phyloP scores from a whole-genome alignment of 179 eudicot species.

The Patellifolia procumbens region DNA sequence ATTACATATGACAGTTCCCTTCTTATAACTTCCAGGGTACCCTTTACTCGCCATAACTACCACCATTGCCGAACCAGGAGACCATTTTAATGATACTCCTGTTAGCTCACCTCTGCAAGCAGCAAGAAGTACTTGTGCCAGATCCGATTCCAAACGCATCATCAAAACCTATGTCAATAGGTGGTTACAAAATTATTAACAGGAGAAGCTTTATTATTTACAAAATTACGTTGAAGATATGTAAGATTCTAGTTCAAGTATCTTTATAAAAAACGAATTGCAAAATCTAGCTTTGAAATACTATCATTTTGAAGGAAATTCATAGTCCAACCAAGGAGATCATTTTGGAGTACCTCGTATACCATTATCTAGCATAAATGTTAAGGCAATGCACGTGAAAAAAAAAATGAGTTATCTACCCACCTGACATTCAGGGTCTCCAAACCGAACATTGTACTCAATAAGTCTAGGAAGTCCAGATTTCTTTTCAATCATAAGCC shows the following conservation, averaged over 20 bases:
- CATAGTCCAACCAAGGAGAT: background rate
- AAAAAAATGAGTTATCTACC: slow-evolving; percentile 19
- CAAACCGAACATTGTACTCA: slow-evolving; percentile 93
- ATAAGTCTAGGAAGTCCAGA: slow-evolving; percentile 90
- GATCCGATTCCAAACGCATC: slow-evolving; percentile 92
- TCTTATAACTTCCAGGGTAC: slow-evolving; percentile 79
- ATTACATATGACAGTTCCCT: slow-evolving; percentile 66
- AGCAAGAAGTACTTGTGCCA: slow-evolving; percentile 80
- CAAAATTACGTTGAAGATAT: too few species aligned
- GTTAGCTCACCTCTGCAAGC: slow-evolving; percentile 73
- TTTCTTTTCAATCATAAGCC: slow-evolving; percentile 94
- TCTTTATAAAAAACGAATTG: background rate
- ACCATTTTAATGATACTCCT: slow-evolving; percentile 70
- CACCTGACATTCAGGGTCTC: slow-evolving; percentile 99
- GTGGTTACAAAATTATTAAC: too few species aligned
- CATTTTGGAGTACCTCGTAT: background rate
- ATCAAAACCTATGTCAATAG: slow-evolving; percentile 95
- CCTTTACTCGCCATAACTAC: slow-evolving; percentile 99
- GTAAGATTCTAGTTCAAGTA: background rate
- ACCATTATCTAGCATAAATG: background rate
- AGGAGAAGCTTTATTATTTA: background rate
- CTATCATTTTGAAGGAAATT: background rate
- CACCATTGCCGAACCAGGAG: slow-evolving; percentile 89
- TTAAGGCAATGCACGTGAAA: background rate
- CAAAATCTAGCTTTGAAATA: background rate